Conservation (phyloP, 2,329 filamentous ascomycete genomes). For the Paecilomyces sp. region DNA sequence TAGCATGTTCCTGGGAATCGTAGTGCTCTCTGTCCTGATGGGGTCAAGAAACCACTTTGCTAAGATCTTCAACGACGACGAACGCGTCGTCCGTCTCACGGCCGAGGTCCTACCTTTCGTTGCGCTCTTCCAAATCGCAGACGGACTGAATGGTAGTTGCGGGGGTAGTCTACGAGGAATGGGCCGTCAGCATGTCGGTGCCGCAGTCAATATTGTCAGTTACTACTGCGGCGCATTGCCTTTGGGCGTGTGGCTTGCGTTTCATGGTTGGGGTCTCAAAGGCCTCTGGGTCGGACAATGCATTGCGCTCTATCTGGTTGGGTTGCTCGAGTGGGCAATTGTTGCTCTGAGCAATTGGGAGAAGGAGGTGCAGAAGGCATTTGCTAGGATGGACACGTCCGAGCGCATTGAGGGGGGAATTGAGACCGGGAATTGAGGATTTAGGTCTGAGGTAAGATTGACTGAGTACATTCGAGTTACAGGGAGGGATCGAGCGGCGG, state of each 20-base stretch:
- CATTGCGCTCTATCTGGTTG: constrained; percentile 73
- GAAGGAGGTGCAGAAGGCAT: constrained; percentile 61
- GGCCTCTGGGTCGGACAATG: constrained; percentile 82
- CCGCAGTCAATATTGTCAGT: constrained; percentile 70
- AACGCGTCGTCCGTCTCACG: constrained; percentile 63
- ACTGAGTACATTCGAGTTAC: neutral
- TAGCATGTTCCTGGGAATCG: constrained; percentile 59
- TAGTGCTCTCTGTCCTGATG: constrained; percentile 65
- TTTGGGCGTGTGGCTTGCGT: constrained; percentile 75
- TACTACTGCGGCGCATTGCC: constrained; percentile 80
- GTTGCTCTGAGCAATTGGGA: constrained; percentile 74
- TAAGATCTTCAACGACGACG: constrained; percentile 73
- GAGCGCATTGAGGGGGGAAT: constrained; percentile 15
- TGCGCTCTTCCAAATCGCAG: constrained; percentile 82
- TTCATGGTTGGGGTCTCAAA: constrained; percentile 73
- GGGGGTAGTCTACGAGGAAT: constrained; percentile 75
- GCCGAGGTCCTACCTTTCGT: constrained; percentile 79
- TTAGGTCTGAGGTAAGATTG: neutral
- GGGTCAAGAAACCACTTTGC: constrained; percentile 66
- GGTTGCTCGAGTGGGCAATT: constrained; percentile 69
- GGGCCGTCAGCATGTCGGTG: constrained; percentile 80
- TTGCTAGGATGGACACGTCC: constrained; percentile 58
- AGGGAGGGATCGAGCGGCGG: neutral
- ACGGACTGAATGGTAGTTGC: constrained; percentile 78
- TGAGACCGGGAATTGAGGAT: neutral